phyloP scores from a whole-genome alignment of 768 basidiomycete genomes.

The Mycena latifolia region DNA sequence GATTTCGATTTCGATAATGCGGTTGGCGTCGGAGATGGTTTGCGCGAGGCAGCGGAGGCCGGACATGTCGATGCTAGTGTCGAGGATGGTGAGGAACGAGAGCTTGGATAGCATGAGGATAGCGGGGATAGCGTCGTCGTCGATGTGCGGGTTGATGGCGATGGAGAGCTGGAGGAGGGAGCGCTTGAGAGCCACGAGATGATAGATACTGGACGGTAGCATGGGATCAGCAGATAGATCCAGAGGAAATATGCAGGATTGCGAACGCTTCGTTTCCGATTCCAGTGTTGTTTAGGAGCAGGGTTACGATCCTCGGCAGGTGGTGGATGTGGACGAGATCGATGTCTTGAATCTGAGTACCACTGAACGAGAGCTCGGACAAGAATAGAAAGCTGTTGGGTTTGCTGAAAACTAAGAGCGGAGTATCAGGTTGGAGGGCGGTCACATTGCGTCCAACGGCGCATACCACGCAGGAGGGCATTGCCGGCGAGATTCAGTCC shows the following conservation, averaged over 20 bases:
- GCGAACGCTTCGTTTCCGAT: conserved; percentile 74
- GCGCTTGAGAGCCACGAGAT: conserved; percentile 68
- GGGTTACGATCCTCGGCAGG: conserved; percentile 60
- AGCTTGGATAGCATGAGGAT: conserved; percentile 63
- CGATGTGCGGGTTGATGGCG: conserved; percentile 63
- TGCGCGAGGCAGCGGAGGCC: conserved; percentile 67
- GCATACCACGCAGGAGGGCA: conserved; percentile 58
- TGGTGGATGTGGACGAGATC: conserved; percentile 66
- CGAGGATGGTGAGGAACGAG: conserved; percentile 62
- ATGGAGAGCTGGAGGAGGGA: conserved; percentile 66
- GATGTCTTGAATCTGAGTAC: conserved; percentile 57
- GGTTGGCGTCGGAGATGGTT: conserved; percentile 49
- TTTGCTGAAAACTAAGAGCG: conserved; percentile 58
- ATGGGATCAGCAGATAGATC: conserved; percentile 23
- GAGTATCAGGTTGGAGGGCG: background rate
- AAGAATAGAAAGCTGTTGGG: conserved; percentile 66
- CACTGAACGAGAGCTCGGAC: conserved; percentile 62
- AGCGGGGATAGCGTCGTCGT: conserved; percentile 69
- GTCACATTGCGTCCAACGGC: conserved; percentile 17
- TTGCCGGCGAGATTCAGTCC: conserved; percentile 62
- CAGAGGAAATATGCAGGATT: conserved; percentile 1
- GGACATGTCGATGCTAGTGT: conserved; percentile 66
- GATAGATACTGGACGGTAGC: conserved; percentile 59
- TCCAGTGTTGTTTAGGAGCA: conserved; percentile 64
- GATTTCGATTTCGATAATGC: conserved; percentile 65